These are phyloP conservation scores for Brasilioporus rufonigricans DNA, from an alignment of 768 basidiomycete genomes.

Conservation along the genomic window DNA sequence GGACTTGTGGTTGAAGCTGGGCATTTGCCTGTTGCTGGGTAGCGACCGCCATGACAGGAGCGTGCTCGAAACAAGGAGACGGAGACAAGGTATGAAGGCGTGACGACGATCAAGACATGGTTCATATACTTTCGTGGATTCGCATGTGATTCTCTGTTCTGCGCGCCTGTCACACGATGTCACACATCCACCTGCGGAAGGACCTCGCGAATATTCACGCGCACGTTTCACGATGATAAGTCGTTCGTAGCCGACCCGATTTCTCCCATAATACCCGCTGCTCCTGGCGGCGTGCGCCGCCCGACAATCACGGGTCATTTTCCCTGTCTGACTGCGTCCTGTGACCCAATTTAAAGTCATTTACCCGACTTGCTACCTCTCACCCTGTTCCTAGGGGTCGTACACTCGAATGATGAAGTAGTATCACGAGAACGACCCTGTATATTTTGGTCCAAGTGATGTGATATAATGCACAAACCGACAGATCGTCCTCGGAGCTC, in stretches of 20 bases:
- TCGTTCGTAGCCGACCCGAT: neutral
- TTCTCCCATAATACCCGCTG: neutral
- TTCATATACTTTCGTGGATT: constrained; percentile 24
- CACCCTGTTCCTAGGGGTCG: too few relatives aligned
- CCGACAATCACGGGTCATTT: neutral
- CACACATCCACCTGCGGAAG: constrained; percentile 16
- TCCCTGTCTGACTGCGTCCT: too few relatives aligned
- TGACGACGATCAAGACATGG: constrained; percentile 19
- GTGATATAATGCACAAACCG: neutral
- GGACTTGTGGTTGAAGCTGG: constrained; percentile 22
- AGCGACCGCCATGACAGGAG: constrained; percentile 36
- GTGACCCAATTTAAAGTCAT: too few relatives aligned
- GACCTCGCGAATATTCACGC: neutral
- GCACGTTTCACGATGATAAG: neutral
- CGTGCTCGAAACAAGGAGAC: neutral
- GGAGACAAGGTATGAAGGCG: constrained; percentile 5
- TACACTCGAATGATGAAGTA: neutral
- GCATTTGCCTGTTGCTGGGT: constrained; percentile 15
- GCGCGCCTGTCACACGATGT: constrained; percentile 24
- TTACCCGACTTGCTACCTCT: too few relatives aligned
- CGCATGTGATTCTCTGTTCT: constrained; percentile 25
- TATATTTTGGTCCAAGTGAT: neutral
- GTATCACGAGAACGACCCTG: too few relatives aligned
- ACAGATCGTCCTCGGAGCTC: neutral
- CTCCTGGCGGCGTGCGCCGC: too few relatives aligned